Evolutionary conservation across 106 monocot genomes (phyloP).

Genomic region (Dioscorea dumetorum): DNA sequence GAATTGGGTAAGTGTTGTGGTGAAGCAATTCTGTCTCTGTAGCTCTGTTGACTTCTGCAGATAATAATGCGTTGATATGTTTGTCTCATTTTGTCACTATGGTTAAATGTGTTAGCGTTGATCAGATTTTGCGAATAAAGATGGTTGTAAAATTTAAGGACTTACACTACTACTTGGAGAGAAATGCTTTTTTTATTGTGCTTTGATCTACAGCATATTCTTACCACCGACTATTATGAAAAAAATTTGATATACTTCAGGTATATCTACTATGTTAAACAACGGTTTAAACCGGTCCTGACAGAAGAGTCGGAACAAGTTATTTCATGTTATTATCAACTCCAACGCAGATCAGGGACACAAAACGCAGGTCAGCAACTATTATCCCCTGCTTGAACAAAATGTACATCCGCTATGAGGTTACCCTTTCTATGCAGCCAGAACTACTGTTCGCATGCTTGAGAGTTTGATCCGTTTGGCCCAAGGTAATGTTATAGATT

Average conservation of each 20-base stretch:
- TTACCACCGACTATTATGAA: background rate
- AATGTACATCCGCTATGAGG: background rate
- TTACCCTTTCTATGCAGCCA: conserved; percentile 35
- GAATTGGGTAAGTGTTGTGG: no score
- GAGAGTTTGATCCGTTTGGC: conserved; percentile 94
- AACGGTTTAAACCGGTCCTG: conserved; percentile 64
- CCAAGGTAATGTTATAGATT: conserved; percentile 52
- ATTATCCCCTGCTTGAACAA: background rate
- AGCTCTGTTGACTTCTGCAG: no score
- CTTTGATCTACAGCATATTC: no score
- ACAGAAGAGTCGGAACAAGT: conserved; percentile 83
- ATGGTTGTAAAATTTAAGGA: no score
- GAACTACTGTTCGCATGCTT: conserved; percentile 96
- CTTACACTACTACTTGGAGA: no score
- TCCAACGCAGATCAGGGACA: conserved; percentile 83
- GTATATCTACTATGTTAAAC: conserved; percentile 90
- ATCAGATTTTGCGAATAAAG: no score
- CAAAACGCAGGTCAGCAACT: conserved; percentile 77
- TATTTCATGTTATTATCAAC: conserved; percentile 96
- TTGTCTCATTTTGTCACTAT: no score
- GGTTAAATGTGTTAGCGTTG: no score
- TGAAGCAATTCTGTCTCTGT: no score
- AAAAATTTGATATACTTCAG: conserved; percentile 17
- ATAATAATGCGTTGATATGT: no score
- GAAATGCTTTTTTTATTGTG: no score